A percentile compares a stretch with the other conserved stretches of the same genome.
phyloP scores from a whole-genome alignment of 2,329 filamentous ascomycete genomes.

The Aspergillus piperis region DNA sequence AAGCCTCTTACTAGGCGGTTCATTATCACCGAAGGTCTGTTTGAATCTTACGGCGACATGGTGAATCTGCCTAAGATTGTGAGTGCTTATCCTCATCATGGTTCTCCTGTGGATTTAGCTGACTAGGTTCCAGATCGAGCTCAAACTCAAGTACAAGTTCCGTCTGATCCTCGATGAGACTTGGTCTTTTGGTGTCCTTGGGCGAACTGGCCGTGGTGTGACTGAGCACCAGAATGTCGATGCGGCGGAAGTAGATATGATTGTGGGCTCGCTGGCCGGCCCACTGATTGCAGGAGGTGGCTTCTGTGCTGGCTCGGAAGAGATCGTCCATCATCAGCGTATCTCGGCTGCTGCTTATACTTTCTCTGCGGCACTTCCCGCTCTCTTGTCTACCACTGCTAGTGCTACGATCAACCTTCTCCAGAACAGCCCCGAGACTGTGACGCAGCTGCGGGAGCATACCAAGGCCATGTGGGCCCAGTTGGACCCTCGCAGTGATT shows the following conservation, averaged over 20 bases:
- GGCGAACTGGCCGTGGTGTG: slow-evolving; percentile 84
- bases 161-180: slow-evolving; percentile 96
- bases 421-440: slow-evolving; percentile 81
- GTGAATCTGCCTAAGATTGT: slow-evolving; percentile 83
- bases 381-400: slow-evolving; percentile 91
- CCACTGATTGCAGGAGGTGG: slow-evolving; percentile 90
- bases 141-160: slow-evolving; percentile 97
- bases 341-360: slow-evolving; percentile 92
- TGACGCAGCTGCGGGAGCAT: slow-evolving; percentile 79
- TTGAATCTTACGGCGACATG: slow-evolving; percentile 85
- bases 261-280: slow-evolving; percentile 87
- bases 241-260: slow-evolving; percentile 91
- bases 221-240: slow-evolving; percentile 98
- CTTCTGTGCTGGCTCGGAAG: slow-evolving; percentile 88
- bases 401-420: slow-evolving; percentile 86
- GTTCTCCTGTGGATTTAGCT: slow-evolving; percentile 10
- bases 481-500: slow-evolving; percentile 89
- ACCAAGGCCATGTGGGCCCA: slow-evolving; percentile 82
- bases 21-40: slow-evolving; percentile 92
- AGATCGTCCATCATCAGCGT: slow-evolving; percentile 94
- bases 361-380: slow-evolving; percentile 90
- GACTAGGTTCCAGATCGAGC: slow-evolving; percentile 63
- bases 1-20: slow-evolving; percentile 90
- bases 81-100: slow-evolving; percentile 32
- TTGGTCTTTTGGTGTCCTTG: slow-evolving; percentile 93